Percentiles rank a stretch among this genome's conserved stretches.
Conservation (phyloP, 1,284 basidiomycete species). For the Leccinum brunneo-olivaceum region DNA sequence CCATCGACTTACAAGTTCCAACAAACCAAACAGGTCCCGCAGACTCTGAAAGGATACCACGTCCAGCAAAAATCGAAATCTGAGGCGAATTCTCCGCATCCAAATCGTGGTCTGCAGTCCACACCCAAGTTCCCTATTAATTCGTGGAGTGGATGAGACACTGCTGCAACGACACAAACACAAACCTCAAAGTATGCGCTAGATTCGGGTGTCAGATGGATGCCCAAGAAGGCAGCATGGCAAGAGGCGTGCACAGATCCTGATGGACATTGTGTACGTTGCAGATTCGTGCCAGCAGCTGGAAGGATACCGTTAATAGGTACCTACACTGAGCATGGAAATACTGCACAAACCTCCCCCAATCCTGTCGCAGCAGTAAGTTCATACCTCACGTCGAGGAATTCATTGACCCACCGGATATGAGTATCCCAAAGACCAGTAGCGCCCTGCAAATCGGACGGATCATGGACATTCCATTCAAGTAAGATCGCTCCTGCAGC, state of each 20-base stretch:
- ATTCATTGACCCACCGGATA: slow-evolving; percentile 17
- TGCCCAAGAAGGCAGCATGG: slow-evolving; percentile 46
- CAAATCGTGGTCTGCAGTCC: slow-evolving; percentile 52
- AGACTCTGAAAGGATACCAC: slow-evolving; percentile 52
- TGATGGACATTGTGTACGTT: slow-evolving; percentile 32
- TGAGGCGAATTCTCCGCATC: slow-evolving; percentile 31
- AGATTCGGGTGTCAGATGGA: slow-evolving; percentile 45
- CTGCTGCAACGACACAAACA: neutral
- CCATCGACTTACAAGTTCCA: slow-evolving; percentile 33
- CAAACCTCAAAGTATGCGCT: slow-evolving; percentile 44
- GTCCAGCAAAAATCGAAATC: slow-evolving; percentile 39
- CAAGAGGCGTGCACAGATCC: slow-evolving; percentile 31
- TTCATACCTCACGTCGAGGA: neutral
- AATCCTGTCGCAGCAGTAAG: slow-evolving; percentile 19
- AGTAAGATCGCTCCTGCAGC: slow-evolving; percentile 51
- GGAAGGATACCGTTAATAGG: neutral
- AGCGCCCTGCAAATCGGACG: slow-evolving; percentile 41
- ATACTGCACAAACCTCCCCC: slow-evolving; percentile 29
- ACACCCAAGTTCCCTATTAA: slow-evolving; percentile 44
- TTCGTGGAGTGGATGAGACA: neutral
- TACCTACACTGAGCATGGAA: neutral
- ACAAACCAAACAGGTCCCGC: slow-evolving; percentile 45
- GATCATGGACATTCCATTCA: slow-evolving; percentile 54
- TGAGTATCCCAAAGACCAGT: slow-evolving; percentile 58
- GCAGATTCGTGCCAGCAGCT: slow-evolving; percentile 40